Evolutionary conservation across 768 basidiomycete genomes (phyloP), one percentile per base, ranked within the genome.

Genomic region (Leccinum uliginosum): DNA sequence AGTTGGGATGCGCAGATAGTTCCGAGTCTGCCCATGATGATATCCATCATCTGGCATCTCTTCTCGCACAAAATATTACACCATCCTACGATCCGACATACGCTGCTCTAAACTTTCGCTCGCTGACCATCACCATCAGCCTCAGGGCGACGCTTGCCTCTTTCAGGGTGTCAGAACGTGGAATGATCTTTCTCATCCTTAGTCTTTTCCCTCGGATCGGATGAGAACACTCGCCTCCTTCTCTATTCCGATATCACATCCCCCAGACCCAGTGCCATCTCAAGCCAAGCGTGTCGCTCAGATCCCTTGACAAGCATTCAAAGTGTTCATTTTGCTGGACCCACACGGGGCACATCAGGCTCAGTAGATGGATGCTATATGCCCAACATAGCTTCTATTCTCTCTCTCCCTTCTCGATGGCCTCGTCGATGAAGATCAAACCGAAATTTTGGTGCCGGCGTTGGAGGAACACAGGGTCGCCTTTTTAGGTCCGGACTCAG

Each of bases 211-310:
- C 14, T 27, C n/a, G 24, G n/a, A 3, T 53, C 54, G 43, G 27
- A 6, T 12, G 5, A 12, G 24, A 26, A 59, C 15, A 49, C 66
- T 17, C 56, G 57, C 30, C 46, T 56, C 14, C 29, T 12, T 19
- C 58, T 47, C 34, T 10, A 29, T 30, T 30, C 30, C 14, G 4
- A 9, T 45, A 8, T 24, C 17, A 3, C 6, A 8, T 15, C 1
- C 26, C 1, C 4, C 17, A 38, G 0, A 23, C 21, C 30, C 38
- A 43, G 40, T 19, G 51, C 34, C 34, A 34, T 15, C 34, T 15
- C 6, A 30, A 30, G 30, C 30, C 12, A 30, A 4, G 12, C 15
- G 14, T 34, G 15, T 34, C 6, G 34, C 14, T 17, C 34, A 15
- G 17, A 17, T 15, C 6, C 34, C 15, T 17, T 35, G 7, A 35